These are phyloP conservation scores for Salix exigua DNA, from an alignment of 345 rosid genomes.

Conservation along the genomic window DNA sequence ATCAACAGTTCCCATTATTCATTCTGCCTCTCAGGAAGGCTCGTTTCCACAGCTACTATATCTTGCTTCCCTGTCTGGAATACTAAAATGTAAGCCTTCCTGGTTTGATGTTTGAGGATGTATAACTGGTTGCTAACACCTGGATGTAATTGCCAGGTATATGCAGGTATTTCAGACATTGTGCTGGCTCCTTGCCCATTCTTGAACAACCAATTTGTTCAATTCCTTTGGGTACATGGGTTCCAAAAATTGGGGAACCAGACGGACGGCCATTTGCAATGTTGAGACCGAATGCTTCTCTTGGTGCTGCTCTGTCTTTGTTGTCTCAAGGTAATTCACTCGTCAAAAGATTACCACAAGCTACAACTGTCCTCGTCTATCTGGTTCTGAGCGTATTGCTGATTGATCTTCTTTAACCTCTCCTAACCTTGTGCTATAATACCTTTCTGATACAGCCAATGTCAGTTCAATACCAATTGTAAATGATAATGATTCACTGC, in stretches of 20 bases:
- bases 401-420: neutral
- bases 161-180: slow-evolving; percentile 88
- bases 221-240: slow-evolving; percentile 87
- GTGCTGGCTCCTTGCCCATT: slow-evolving; percentile 79
- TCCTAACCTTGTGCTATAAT: slow-evolving; percentile 11
- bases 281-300: slow-evolving; percentile 67
- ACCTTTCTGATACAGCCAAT: slow-evolving; percentile 50
- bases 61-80: slow-evolving; percentile 90
- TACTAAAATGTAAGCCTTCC: slow-evolving; percentile 69
- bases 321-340: slow-evolving; percentile 61
- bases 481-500: slow-evolving; percentile 72
- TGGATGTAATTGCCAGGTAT: slow-evolving; percentile 54
- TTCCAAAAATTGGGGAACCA: slow-evolving; percentile 81
- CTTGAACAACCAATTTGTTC: slow-evolving; percentile 83
- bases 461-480: slow-evolving; percentile 93
- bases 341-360: neutral
- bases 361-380: neutral
- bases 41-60: slow-evolving; percentile 77
- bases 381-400: neutral
- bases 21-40: slow-evolving; percentile 54
- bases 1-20: slow-evolving; percentile 70
- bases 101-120: slow-evolving; percentile 11
- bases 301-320: slow-evolving; percentile 65
- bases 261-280: slow-evolving; percentile 56
- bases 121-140: slow-evolving; percentile 21